These are phyloP conservation scores for Kodamaea hsintzibuensis DNA, from an alignment of 805 yeast species.

Conservation along the genomic window DNA sequence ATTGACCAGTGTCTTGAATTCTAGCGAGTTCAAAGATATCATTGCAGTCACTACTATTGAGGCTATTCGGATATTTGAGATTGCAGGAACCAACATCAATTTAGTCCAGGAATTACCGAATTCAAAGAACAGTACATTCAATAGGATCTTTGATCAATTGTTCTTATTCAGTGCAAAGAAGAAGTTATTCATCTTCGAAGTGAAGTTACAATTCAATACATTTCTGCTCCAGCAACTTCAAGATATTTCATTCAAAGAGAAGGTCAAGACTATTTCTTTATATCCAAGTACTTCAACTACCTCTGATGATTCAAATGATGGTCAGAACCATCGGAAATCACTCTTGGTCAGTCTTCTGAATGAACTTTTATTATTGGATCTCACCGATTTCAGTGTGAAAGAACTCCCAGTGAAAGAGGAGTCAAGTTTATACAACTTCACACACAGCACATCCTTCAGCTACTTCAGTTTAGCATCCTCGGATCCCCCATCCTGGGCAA, in stretches of 20 bases:
- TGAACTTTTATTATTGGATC: constrained; percentile 29
- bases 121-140: constrained; percentile 14
- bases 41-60: constrained; percentile 28
- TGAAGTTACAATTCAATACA: constrained; percentile 31
- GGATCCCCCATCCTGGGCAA: constrained; percentile 28
- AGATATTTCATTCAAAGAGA: constrained; percentile 33
- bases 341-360: constrained; percentile 23
- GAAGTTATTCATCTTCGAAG: constrained; percentile 27
- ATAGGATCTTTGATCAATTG: constrained; percentile 20
- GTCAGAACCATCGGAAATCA: constrained; percentile 10
- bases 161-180: constrained; percentile 32
- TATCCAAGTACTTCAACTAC: constrained; percentile 3
- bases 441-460: constrained; percentile 32
- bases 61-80: constrained; percentile 24
- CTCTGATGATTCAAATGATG: neutral
- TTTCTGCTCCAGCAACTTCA: constrained; percentile 24
- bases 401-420: constrained; percentile 22
- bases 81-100: constrained; percentile 36
- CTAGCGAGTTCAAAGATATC: constrained; percentile 22
- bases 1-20: constrained; percentile 16
- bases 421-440: constrained; percentile 17
- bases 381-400: constrained; percentile 16
- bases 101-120: constrained; percentile 30
- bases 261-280: constrained; percentile 22
- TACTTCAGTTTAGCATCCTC: constrained; percentile 38